Percentiles rank a stretch among this genome's conserved stretches.
phyloP scores from a whole-genome alignment of 352 stramenopile genomes.

The Poterioochromonas sp. region DNA sequence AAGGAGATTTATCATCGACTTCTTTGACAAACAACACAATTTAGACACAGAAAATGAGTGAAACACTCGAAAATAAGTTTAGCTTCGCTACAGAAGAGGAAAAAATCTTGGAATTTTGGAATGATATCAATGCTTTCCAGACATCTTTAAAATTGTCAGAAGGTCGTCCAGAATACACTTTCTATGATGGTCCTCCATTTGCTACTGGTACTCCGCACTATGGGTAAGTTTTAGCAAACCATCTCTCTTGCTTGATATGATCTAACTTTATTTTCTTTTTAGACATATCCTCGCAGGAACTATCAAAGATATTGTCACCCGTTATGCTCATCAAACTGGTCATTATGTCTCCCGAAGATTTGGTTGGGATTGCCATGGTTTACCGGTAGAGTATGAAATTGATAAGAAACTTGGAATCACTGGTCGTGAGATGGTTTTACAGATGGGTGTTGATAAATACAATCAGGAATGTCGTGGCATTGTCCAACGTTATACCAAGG shows the following conservation, averaged over 20 bases:
- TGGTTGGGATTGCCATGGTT: slow-evolving; percentile 98
- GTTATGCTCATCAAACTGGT: slow-evolving; percentile 95
- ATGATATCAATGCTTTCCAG: slow-evolving; percentile 74
- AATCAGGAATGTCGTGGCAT: slow-evolving; percentile 95
- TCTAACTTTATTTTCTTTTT: neutral
- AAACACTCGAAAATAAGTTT: slow-evolving; percentile 20
- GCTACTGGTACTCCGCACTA: slow-evolving; percentile 96
- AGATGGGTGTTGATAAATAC: slow-evolving; percentile 88
- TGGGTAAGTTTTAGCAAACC: slow-evolving; percentile 48
- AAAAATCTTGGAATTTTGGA: slow-evolving; percentile 47
- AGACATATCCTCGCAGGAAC: slow-evolving; percentile 60
- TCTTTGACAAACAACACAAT: too few species aligned
- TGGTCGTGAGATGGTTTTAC: slow-evolving; percentile 89
- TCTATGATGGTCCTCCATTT: slow-evolving; percentile 99
- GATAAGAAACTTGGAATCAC: slow-evolving; percentile 97
- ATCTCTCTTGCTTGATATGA: neutral
- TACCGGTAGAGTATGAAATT: slow-evolving; percentile 98
- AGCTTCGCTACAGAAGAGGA: slow-evolving; percentile 37
- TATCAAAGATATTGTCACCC: slow-evolving; percentile 99
- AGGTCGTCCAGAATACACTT: slow-evolving; percentile 88
- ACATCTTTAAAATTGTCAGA: slow-evolving; percentile 81
- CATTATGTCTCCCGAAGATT: slow-evolving; percentile 92
- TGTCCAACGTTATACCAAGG: slow-evolving; percentile 92
- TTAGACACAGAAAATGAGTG: too few species aligned
- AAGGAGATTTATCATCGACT: too few species aligned